phyloP scores from a whole-genome alignment of 768 basidiomycete genomes.

The Hirschioporus abietinus region DNA sequence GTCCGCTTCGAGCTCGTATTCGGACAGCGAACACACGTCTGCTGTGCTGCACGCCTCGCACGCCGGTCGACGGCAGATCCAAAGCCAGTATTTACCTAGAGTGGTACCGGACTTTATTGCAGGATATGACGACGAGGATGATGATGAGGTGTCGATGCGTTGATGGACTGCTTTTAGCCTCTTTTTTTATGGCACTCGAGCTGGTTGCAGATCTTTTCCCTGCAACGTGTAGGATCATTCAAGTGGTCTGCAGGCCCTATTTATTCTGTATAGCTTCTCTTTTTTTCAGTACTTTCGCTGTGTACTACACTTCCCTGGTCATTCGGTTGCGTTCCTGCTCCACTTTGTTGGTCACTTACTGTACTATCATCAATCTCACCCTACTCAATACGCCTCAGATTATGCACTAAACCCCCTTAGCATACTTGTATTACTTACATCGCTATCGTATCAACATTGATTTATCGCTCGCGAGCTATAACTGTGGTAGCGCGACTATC shows the following conservation, averaged over 20 bases:
- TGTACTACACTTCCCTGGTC: neutral
- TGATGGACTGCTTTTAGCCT: neutral
- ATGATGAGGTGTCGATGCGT: constrained; percentile 3
- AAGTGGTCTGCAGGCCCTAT: neutral
- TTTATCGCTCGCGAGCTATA: neutral
- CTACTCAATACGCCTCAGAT: neutral
- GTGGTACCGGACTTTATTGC: neutral
- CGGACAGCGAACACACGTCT: neutral
- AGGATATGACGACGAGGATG: constrained; percentile 1
- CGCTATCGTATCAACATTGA: neutral
- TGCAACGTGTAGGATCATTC: no score
- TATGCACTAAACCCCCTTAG: neutral
- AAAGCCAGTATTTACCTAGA: neutral
- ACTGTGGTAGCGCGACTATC: no score
- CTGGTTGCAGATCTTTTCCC: no score
- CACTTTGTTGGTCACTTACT: neutral
- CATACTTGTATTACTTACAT: neutral
- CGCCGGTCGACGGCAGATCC: neutral
- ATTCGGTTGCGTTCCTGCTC: no score
- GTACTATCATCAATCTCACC: neutral
- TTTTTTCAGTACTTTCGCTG: neutral
- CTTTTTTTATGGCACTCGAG: no score
- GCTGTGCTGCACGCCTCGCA: neutral
- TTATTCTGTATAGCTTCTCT: neutral
- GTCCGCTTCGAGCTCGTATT: neutral